phyloP scores from a whole-genome alignment of 108 stramenopile genomes.

The Nitzschia palea region DNA sequence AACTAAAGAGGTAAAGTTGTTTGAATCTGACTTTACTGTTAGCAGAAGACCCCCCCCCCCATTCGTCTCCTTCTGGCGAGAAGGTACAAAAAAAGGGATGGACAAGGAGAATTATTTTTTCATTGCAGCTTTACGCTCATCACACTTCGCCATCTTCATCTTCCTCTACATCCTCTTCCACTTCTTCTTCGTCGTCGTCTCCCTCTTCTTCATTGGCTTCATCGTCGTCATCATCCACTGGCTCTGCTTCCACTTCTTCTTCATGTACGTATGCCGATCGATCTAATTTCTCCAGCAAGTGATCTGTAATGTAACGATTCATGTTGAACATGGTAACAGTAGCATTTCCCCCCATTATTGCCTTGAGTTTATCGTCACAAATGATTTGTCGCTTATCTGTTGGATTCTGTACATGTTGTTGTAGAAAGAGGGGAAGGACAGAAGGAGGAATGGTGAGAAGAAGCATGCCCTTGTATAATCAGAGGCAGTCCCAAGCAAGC shows the following conservation, averaged over 20 bases:
- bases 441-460: too few species aligned
- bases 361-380: conserved; percentile 72
- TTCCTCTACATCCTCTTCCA: conserved; percentile 3
- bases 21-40: too few species aligned
- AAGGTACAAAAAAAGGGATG: too few species aligned
- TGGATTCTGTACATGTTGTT: conserved; percentile 68
- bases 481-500: not conserved
- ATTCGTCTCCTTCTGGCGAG: too few species aligned
- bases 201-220: conserved; percentile 10
- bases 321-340: conserved; percentile 90
- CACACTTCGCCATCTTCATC: conserved; percentile 8
- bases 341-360: conserved; percentile 70
- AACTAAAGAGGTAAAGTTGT: too few species aligned
- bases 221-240: conserved; percentile 38
- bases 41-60: too few species aligned
- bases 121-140: too few species aligned
- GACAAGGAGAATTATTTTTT: too few species aligned
- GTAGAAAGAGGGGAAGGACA: not conserved
- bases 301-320: conserved; percentile 76
- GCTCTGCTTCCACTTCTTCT: conserved; percentile 26
- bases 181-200: conserved; percentile 8
- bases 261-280: conserved; percentile 42
- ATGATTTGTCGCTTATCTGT: conserved; percentile 84
- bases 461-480: not conserved
- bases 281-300: conserved; percentile 82